Evolutionary conservation across 2,329 filamentous ascomycete species (phyloP).

Genomic region (Trichoderma sp.): DNA sequence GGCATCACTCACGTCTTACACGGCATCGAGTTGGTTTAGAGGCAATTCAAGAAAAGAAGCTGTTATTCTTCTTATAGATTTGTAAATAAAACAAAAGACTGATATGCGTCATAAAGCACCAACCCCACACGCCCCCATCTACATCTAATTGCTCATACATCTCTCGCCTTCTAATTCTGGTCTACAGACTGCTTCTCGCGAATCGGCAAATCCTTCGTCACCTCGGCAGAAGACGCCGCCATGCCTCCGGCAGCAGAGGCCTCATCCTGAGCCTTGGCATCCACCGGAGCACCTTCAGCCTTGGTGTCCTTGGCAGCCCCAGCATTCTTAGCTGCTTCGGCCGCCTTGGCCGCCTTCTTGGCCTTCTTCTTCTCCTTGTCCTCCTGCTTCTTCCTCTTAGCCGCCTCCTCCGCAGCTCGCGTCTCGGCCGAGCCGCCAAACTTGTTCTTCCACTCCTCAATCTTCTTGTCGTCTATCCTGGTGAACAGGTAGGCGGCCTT

Average conservation of each 20-base stretch:
- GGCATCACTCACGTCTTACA: background rate
- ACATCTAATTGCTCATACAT: background rate
- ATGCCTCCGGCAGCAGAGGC: constrained; percentile 30
- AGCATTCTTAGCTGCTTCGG: constrained; percentile 32
- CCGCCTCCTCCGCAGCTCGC: constrained; percentile 27
- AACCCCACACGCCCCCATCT: background rate
- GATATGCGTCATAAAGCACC: background rate
- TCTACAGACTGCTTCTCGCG: constrained; percentile 31
- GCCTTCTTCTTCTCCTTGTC: constrained; percentile 44
- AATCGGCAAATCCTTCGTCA: constrained; percentile 34
- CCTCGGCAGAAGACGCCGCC: constrained; percentile 30
- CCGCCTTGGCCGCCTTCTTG: constrained; percentile 43
- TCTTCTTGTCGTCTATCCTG: constrained; percentile 79
- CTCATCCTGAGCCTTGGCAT: constrained; percentile 30
- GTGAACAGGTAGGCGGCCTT: constrained; percentile 78
- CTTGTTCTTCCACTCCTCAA: constrained; percentile 77
- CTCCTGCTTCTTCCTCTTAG: constrained; percentile 44
- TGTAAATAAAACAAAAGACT: background rate
- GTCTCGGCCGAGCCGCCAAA: constrained; percentile 53
- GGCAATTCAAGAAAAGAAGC: background rate
- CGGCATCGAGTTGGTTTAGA: background rate
- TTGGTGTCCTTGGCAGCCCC: constrained; percentile 24
- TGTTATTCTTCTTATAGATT: background rate
- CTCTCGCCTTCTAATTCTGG: constrained; percentile 18
- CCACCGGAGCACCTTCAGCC: constrained; percentile 25